Percentiles rank a stretch among this genome's conserved stretches.
phyloP scores from a whole-genome alignment of 345 rosid species.

The Chamaenerion angustifolium region DNA sequence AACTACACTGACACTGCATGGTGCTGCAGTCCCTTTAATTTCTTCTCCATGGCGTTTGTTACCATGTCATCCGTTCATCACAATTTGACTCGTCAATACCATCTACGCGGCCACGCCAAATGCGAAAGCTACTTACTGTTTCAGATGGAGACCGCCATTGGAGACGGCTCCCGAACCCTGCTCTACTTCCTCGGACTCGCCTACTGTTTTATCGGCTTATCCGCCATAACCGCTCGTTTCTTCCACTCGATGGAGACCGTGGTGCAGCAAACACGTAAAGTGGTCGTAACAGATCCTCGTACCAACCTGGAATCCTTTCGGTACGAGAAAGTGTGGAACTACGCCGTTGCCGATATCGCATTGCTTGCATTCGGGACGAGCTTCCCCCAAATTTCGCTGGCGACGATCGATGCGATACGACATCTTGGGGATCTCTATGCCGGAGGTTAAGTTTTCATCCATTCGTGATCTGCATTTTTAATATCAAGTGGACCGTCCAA shows the following conservation, averaged over 20 bases:
- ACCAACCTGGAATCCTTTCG: slow-evolving; percentile 33
- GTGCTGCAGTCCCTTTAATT: too few species aligned
- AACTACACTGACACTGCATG: too few species aligned
- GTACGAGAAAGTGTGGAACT: slow-evolving; percentile 81
- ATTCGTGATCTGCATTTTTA: too few species aligned
- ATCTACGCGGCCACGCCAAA: slow-evolving; percentile 12
- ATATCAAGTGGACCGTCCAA: too few species aligned
- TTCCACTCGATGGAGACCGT: slow-evolving; percentile 89
- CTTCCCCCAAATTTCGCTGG: slow-evolving; percentile 89
- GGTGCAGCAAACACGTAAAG: slow-evolving; percentile 65
- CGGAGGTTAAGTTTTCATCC: slow-evolving; percentile 73
- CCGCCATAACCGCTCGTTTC: slow-evolving; percentile 69
- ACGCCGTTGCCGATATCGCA: slow-evolving; percentile 69
- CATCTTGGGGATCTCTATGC: slow-evolving; percentile 56
- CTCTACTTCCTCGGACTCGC: slow-evolving; percentile 62
- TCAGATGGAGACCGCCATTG: slow-evolving; percentile 33
- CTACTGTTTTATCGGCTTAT: slow-evolving; percentile 78
- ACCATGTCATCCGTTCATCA: too few species aligned
- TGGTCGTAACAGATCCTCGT: slow-evolving; percentile 49
- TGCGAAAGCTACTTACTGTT: slow-evolving; percentile 51
- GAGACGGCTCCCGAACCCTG: slow-evolving; percentile 28
- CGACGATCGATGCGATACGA: slow-evolving; percentile 75
- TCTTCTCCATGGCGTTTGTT: too few species aligned
- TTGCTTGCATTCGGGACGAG: slow-evolving; percentile 92
- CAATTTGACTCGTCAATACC: too few species aligned